phyloP scores from a whole-genome alignment of 805 yeast genomes.

The Teunomyces panamensis region DNA sequence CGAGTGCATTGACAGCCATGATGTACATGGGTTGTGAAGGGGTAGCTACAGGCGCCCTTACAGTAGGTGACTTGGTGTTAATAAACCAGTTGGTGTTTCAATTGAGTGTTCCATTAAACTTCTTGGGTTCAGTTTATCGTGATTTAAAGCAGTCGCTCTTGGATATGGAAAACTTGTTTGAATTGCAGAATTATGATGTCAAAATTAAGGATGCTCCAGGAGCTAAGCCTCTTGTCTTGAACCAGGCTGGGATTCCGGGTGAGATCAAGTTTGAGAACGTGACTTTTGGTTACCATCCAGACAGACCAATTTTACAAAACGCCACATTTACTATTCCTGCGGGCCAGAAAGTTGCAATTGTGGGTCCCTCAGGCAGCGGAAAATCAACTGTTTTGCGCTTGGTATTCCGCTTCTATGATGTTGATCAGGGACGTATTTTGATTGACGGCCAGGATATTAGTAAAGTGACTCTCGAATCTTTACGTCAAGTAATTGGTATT shows the following conservation, averaged over 20 bases:
- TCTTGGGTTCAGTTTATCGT: slow-evolving; percentile 91
- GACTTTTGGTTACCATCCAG: slow-evolving; percentile 87
- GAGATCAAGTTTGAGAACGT: slow-evolving; percentile 89
- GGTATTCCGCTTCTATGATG: slow-evolving; percentile 88
- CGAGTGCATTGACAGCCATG: slow-evolving; percentile 90
- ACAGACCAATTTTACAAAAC: slow-evolving; percentile 77
- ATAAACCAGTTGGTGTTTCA: slow-evolving; percentile 96
- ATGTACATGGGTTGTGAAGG: slow-evolving; percentile 98
- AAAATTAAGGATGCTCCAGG: slow-evolving; percentile 58
- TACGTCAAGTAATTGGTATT: slow-evolving; percentile 77
- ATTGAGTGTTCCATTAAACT: slow-evolving; percentile 89
- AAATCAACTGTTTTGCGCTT: slow-evolving; percentile 84
- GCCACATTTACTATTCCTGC: slow-evolving; percentile 85
- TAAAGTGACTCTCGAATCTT: slow-evolving; percentile 68
- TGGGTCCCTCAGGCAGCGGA: slow-evolving; percentile 96
- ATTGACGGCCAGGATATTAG: slow-evolving; percentile 88
- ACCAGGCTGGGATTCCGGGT: slow-evolving; percentile 45
- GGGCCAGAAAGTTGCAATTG: slow-evolving; percentile 88
- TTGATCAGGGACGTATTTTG: slow-evolving; percentile 67
- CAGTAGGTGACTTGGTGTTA: slow-evolving; percentile 92
- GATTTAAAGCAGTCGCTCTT: slow-evolving; percentile 89
- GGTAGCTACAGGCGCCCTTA: slow-evolving; percentile 73
- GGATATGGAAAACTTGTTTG: slow-evolving; percentile 94
- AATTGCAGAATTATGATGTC: slow-evolving; percentile 73
- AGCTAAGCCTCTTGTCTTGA: slow-evolving; percentile 59